Evolutionary conservation across 2,329 filamentous ascomycete genomes (phyloP), one percentile per base, ranked within the genome.

Genomic region (Fusarium nematophilum): DNA sequence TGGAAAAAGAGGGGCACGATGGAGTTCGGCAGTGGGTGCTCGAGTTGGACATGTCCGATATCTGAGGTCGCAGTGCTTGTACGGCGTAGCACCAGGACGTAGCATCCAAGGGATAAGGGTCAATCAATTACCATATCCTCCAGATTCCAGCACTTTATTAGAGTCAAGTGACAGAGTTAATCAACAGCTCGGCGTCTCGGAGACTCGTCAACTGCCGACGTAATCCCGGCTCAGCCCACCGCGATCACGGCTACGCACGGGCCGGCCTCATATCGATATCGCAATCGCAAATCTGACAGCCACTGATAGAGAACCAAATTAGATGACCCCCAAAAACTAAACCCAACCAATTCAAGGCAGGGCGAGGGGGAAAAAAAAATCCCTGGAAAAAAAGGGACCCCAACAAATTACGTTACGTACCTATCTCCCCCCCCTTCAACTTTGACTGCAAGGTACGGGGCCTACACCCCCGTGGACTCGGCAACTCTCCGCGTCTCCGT

Each of bases 171-270:
- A n/a, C n/a, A n/a, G n/a, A n/a, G n/a, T n/a, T n/a, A n/a, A n/a
- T n/a, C n/a, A n/a, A n/a, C n/a, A n/a, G n/a, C n/a, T n/a, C n/a
- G n/a, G n/a, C n/a, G 26, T 10, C 21, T 57, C 59, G 59, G 59
- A 40, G 40, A 52, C 34, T 64, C 51, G 40, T 17, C 52, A 42
- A 57, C 54, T 57, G 10, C 62, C 54, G 59, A 54, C 43, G 27
- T 38, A 50, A 49, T 36, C 39, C 55, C 51, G 52, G 25, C 47
- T 34, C 34, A 33, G 13, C 14, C 53, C 45, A 27, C 29, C 23
- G 50, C 29, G 27, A 58, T 50, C 47, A 61, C 47, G 53, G 57
- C 40, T 62, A 65, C 23, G 57, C 21, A 58, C 62, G 55, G 61
- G 26, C 60, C 60, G 33, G 53, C 27, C 31, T n/a, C n/a, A n/a